Evolutionary conservation across 2,329 filamentous ascomycete species (phyloP), one percentile per base, ranked within the genome.

Genomic region (Talaromyces sp.): DNA sequence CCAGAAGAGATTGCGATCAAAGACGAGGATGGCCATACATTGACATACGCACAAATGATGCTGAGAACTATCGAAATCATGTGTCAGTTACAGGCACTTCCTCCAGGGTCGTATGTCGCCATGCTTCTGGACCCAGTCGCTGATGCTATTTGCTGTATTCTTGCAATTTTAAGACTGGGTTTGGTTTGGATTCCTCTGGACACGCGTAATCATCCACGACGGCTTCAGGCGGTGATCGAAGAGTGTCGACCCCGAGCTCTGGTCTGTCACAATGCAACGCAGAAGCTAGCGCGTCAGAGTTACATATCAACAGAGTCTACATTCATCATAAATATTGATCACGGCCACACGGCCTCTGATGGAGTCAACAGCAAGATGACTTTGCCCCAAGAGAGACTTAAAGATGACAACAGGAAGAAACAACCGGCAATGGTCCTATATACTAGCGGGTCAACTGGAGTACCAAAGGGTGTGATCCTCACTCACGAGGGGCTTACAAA

Each of bases 401-500:
- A 13, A 2, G 83, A 87, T 9, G 83, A 89, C 6, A 91, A 97
- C 69, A 81, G 89, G 57, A 81, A 91, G 65, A 97, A 81, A 85
- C 63, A 84, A 85, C 65, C 40, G 1, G 56, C 56, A 15, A 36
- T 46, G n/a, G 48, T 56, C 9, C 58, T 77, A 4, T 77, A 62
- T 58, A 65, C 65, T 7, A 66, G 64, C 45, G 65, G 65, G 2
- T 62, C 63, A 2, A 67, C 65, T 10, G 65, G 65, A 7, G 65
- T 50, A 0, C 77, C 77, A 1, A 79, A 79, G 63, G 76, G 59
- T 2, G 36, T 59, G 17, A 58, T 78, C 4, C 36, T 60, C 28
- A 63, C 48, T 15, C 66, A 70, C 39, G 46, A 28, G 2, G 60
- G 61, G 31, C 17, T 69, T 8, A 17, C 51, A 1, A 69, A 70